phyloP scores from a whole-genome alignment of 2,329 filamentous ascomycete genomes.

The Fusarium neocosmosporiellum region DNA sequence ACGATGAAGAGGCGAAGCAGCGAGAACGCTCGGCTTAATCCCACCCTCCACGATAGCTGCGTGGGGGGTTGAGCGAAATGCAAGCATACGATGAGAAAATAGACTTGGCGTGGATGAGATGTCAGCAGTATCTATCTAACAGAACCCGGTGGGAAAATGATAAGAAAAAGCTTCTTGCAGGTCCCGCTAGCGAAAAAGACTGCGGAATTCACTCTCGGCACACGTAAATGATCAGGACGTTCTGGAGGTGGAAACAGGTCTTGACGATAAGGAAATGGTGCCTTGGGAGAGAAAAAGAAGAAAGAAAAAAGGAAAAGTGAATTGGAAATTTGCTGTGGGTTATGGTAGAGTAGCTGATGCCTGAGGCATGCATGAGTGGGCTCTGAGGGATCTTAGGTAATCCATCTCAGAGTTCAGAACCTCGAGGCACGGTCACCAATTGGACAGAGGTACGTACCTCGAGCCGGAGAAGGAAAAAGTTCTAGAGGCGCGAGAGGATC shows the following conservation, averaged over 20 bases:
- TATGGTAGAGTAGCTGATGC: slow-evolving; percentile 25
- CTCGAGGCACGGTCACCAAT: not conserved
- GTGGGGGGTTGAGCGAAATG: slow-evolving; percentile 17
- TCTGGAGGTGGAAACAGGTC: slow-evolving; percentile 74
- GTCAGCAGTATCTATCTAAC: slow-evolving; percentile 98
- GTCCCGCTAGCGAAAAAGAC: slow-evolving; percentile 99
- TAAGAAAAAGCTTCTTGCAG: slow-evolving; percentile 64
- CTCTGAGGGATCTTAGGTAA: slow-evolving; percentile 2
- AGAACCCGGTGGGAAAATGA: slow-evolving; percentile 74
- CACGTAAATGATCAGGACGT: slow-evolving; percentile 90
- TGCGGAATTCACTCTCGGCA: slow-evolving; percentile 85
- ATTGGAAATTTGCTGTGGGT: slow-evolving; percentile 26
- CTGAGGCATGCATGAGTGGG: slow-evolving; percentile 43
- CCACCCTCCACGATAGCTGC: not conserved
- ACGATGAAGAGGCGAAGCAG: not conserved
- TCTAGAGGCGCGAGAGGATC: slow-evolving; percentile 35
- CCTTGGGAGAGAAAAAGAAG: slow-evolving; percentile 62
- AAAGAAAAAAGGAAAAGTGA: slow-evolving; percentile 46
- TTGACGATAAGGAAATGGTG: slow-evolving; percentile 97
- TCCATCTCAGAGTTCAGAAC: not conserved
- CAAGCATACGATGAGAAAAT: slow-evolving; percentile 36
- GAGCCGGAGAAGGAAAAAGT: slow-evolving; percentile 39
- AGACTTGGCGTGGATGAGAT: slow-evolving; percentile 51
- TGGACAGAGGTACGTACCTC: slow-evolving; percentile 39
- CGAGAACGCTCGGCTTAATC: not conserved